These are phyloP conservation scores for Linanthus parryae DNA, from an alignment of 148 eudicot genomes.

Conservation along the genomic window DNA sequence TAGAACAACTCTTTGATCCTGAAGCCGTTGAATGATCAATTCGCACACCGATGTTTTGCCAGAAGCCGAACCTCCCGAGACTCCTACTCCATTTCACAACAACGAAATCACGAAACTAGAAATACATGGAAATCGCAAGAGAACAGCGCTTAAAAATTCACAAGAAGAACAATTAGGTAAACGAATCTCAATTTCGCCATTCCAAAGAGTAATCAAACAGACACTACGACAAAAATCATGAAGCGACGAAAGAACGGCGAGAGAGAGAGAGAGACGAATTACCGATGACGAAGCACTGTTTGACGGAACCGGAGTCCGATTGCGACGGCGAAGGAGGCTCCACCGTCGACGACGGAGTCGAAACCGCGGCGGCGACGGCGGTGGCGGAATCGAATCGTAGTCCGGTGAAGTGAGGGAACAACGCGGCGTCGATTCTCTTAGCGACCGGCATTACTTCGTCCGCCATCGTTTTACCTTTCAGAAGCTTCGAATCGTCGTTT, in stretches of 20 bases:
- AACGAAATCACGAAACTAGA: too few relatives aligned
- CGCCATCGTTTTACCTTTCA: too few relatives aligned
- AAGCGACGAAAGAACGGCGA: neutral
- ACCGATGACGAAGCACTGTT: slow-evolving; percentile 93
- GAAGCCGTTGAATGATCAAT: slow-evolving; percentile 95
- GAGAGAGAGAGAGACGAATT: neutral
- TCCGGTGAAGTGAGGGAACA: slow-evolving; percentile 95
- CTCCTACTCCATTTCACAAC: slow-evolving; percentile 62
- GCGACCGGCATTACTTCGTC: slow-evolving; percentile 49
- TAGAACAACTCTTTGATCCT: slow-evolving; percentile 94
- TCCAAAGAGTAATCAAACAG: neutral
- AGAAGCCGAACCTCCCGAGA: slow-evolving; percentile 95
- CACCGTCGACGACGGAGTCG: slow-evolving; percentile 29
- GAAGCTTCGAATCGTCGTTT: too few relatives aligned
- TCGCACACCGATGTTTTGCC: slow-evolving; percentile 95
- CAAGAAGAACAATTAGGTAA: neutral
- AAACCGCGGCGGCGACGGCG: slow-evolving; percentile 29
- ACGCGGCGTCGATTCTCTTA: slow-evolving; percentile 78
- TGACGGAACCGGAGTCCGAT: slow-evolving; percentile 18
- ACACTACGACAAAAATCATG: neutral
- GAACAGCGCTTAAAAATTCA: too few relatives aligned
- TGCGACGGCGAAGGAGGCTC: slow-evolving; percentile 10
- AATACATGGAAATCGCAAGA: neutral
- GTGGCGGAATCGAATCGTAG: slow-evolving; percentile 57
- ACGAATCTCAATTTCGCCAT: neutral